These are phyloP conservation scores for Fragaria vesca DNA, from an alignment of 306 rosid genomes.

Conservation along the genomic window DNA sequence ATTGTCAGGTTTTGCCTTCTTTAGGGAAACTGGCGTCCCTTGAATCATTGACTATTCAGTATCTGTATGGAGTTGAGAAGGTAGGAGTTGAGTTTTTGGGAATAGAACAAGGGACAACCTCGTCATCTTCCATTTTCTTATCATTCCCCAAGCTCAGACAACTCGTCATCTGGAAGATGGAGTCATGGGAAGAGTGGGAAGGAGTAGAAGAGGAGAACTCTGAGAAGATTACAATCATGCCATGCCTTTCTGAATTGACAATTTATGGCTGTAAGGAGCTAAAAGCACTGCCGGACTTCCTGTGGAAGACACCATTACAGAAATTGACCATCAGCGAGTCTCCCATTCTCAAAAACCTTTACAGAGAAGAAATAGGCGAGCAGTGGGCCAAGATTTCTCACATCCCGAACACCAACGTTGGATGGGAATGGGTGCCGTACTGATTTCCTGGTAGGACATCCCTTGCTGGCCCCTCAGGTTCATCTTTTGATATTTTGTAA, in stretches of 20 bases:
- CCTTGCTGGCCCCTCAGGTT: too few relatives aligned
- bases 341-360: neutral
- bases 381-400: constrained; percentile 9
- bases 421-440: too few relatives aligned
- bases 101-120: neutral
- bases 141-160: neutral
- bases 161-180: fast-evolving
- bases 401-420: constrained; percentile 3
- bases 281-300: constrained; percentile 15
- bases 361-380: neutral
- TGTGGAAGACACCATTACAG: constrained; percentile 8
- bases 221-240: constrained; percentile 10
- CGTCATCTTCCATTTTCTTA: neutral
- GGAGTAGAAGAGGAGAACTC: neutral
- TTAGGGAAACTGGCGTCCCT: neutral
- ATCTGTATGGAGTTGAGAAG: fast-evolving
- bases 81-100: constrained; percentile 17
- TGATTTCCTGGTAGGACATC: too few relatives aligned
- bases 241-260: neutral
- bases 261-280: fast-evolving
- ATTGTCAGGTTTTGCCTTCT: constrained; percentile 4
- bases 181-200: neutral
- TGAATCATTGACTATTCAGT: too few relatives aligned
- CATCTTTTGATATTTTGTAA: too few relatives aligned
- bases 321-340: neutral